phyloP scores from a whole-genome alignment of 2,329 filamentous ascomycete species.

The Exophiala viscosa region DNA sequence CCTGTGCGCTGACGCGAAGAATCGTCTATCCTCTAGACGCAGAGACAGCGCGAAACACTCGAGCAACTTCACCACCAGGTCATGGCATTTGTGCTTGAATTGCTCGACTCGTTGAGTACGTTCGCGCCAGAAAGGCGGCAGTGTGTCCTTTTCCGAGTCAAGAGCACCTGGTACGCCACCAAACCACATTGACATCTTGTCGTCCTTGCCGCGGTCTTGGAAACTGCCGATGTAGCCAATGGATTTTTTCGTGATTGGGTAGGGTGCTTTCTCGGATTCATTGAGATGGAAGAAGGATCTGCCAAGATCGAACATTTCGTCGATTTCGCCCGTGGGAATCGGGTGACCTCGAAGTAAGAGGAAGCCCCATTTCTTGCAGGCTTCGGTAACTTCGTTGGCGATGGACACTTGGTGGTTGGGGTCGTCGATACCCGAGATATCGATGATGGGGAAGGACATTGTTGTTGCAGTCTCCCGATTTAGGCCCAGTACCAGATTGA shows the following conservation, averaged over 20 bases:
- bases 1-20: conserved; percentile 68
- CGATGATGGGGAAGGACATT: conserved; percentile 8
- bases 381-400: conserved; percentile 70
- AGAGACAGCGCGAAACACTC: conserved; percentile 71
- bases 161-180: conserved; percentile 22
- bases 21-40: conserved; percentile 59
- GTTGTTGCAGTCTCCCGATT: not conserved
- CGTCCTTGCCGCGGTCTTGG: conserved; percentile 24
- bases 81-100: conserved; percentile 27
- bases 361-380: conserved; percentile 82
- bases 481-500: no score
- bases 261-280: conserved; percentile 52
- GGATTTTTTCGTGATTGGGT: conserved; percentile 23
- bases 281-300: conserved; percentile 66
- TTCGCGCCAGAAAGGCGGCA: conserved; percentile 27
- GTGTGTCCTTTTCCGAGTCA: conserved; percentile 5
- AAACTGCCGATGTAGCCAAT: conserved; percentile 25
- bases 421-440: conserved; percentile 12
- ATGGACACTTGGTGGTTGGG: conserved; percentile 48
- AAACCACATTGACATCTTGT: conserved; percentile 29
- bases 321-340: conserved; percentile 57
- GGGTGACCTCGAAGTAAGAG: conserved; percentile 62
- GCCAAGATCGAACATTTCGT: conserved; percentile 63
- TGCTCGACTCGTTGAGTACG: conserved; percentile 21
- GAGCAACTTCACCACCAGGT: conserved; percentile 24